These are phyloP conservation scores for Aspergillus tubingensis DNA, from an alignment of 2,329 filamentous ascomycete genomes.

Conservation along the genomic window DNA sequence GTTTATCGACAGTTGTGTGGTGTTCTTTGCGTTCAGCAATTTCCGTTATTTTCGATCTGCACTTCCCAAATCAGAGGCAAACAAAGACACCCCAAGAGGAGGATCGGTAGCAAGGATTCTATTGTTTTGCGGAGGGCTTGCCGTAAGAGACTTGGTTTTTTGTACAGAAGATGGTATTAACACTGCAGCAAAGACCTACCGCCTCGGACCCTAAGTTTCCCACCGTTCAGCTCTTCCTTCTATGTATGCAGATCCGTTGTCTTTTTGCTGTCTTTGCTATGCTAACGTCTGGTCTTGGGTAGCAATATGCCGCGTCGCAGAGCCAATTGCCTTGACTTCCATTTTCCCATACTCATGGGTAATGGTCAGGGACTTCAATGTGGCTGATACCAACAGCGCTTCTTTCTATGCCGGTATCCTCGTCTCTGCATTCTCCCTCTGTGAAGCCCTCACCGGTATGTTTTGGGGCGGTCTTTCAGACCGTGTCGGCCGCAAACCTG, in stretches of 20 bases:
- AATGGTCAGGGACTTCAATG: constrained; percentile 73
- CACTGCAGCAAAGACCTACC: constrained; percentile 56
- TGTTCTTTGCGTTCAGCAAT: background rate
- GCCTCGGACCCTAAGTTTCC: constrained; percentile 76
- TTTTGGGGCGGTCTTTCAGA: constrained; percentile 86
- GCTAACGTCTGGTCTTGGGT: constrained; percentile 9
- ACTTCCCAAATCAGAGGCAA: background rate
- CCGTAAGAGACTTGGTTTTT: constrained; percentile 56
- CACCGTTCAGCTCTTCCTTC: constrained; percentile 75
- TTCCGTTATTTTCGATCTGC: background rate
- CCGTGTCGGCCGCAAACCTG: constrained; percentile 78
- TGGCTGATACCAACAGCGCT: constrained; percentile 72
- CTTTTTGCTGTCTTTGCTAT: constrained; percentile 1
- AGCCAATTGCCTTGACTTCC: constrained; percentile 88
- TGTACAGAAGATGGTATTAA: constrained; percentile 61
- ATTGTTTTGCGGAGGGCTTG: constrained; percentile 30
- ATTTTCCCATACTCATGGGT: constrained; percentile 92
- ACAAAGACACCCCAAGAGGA: background rate
- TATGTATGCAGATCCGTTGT: constrained; percentile 60
- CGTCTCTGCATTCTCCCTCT: constrained; percentile 81
- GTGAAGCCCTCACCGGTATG: constrained; percentile 81
- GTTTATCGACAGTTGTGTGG: background rate
- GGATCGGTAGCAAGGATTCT: constrained; percentile 9
- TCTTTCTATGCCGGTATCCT: constrained; percentile 86
- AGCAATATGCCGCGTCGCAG: constrained; percentile 91